Evolutionary conservation across 345 rosid genomes (phyloP).

Genomic region (Alliaria petiolata): DNA sequence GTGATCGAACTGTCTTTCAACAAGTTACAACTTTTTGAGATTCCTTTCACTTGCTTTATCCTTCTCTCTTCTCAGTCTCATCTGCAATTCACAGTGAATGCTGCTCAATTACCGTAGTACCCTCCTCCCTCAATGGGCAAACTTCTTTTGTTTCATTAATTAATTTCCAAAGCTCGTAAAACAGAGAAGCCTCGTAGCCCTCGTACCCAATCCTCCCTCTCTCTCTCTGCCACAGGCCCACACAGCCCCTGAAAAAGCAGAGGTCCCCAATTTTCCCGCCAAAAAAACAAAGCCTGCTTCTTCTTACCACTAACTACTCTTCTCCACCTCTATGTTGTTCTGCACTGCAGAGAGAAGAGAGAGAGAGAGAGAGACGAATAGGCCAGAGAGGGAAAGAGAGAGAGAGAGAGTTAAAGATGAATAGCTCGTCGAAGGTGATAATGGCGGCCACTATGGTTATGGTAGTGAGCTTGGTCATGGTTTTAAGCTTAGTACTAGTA

Average conservation of each 20-base stretch:
- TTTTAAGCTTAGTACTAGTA: conserved; percentile 63
- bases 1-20: background rate
- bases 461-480: conserved; percentile 75
- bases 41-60: background rate
- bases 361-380: background rate
- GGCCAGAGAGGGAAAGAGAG: background rate
- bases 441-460: conserved; percentile 83
- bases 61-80: background rate
- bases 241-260: conserved; percentile 8
- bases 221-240: background rate
- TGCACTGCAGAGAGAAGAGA: background rate
- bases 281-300: conserved; percentile 9
- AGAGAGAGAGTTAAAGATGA: conserved; percentile 41
- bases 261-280: conserved; percentile 22
- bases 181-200: conserved; percentile 33
- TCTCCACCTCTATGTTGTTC: background rate
- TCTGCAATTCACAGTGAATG: conserved; percentile 3
- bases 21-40: background rate
- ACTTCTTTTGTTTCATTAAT: background rate
- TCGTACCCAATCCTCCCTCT: conserved; percentile 28
- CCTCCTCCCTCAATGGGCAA: background rate
- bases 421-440: conserved; percentile 70
- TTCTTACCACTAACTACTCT: conserved; percentile 6
- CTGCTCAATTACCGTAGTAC: background rate
- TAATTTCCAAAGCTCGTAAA: conserved; percentile 13